phyloP scores from a whole-genome alignment of 352 stramenopile species.

The Phytopythium montanum region DNA sequence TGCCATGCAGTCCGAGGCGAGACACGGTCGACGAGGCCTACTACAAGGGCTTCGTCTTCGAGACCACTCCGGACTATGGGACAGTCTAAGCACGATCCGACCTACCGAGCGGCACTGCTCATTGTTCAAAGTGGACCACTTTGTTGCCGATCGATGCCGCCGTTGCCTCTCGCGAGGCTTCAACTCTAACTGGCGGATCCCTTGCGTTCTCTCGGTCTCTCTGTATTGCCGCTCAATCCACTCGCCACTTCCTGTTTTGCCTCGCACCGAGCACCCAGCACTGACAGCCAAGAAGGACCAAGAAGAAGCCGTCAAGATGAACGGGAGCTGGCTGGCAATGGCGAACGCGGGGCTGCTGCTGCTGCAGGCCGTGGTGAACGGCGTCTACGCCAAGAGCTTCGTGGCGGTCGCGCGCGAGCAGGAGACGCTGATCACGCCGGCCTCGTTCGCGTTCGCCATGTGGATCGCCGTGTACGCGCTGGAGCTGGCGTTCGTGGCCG shows the following conservation, averaged over 20 bases:
- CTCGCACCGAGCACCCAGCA: not conserved
- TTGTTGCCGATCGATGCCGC: not conserved
- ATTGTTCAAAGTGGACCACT: too few species aligned
- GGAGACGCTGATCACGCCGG: constrained; percentile 70
- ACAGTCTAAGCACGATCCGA: constrained; percentile 43
- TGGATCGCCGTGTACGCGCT: constrained; percentile 72
- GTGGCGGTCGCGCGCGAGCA: constrained; percentile 44
- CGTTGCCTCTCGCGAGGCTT: not conserved
- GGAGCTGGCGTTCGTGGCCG: constrained; percentile 55
- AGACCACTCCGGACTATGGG: constrained; percentile 48
- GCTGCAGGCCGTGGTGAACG: constrained; percentile 62
- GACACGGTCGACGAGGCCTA: constrained; percentile 28
- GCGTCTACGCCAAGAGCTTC: constrained; percentile 56
- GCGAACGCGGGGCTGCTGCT: constrained; percentile 58
- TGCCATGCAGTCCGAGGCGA: constrained; percentile 13
- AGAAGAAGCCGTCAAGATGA: constrained; percentile 37
- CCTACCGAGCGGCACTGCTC: too few species aligned
- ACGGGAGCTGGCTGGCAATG: constrained; percentile 46
- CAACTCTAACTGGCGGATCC: constrained; percentile 1
- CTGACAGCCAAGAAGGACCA: not conserved
- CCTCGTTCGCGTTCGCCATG: constrained; percentile 53
- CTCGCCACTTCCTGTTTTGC: not conserved
- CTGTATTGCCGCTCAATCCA: not conserved
- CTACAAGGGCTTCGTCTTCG: constrained; percentile 45
- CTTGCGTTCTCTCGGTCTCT: not conserved